Evolutionary conservation across 2,329 filamentous ascomycete genomes (phyloP).

Genomic region (Colletotrichum abscissum): DNA sequence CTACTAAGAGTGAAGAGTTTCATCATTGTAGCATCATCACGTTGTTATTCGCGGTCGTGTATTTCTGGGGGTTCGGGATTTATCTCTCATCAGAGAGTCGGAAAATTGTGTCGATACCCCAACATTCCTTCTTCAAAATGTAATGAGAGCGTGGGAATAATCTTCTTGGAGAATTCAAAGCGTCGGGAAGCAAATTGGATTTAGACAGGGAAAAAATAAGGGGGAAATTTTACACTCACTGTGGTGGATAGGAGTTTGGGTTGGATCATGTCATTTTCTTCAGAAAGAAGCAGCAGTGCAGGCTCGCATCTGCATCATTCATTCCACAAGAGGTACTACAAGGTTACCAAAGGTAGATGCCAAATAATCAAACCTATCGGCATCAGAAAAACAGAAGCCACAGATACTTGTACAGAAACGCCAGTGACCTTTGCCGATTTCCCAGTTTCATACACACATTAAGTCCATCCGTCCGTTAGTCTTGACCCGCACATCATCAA

Average conservation of each 20-base stretch:
- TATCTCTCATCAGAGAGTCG: neutral
- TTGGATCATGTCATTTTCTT: neutral
- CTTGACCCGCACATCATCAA: neutral
- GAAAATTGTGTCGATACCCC: neutral
- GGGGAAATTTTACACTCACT: neutral
- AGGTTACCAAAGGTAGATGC: neutral
- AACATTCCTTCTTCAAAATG: neutral
- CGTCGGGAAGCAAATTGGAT: neutral
- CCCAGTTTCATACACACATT: conserved; percentile 13
- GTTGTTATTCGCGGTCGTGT: neutral
- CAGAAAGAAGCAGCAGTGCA: neutral
- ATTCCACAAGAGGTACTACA: neutral
- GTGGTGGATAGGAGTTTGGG: neutral
- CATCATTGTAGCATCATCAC: neutral
- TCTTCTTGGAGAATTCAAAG: neutral
- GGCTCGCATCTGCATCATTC: neutral
- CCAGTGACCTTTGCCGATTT: neutral
- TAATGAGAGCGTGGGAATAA: neutral
- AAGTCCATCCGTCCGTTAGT: neutral
- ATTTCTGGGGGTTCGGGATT: neutral
- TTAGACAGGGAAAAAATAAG: neutral
- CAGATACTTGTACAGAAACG: conserved; percentile 1
- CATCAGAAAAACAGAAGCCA: neutral
- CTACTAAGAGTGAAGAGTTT: conserved; percentile 40
- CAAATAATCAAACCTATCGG: neutral